Base-by-base conservation (phyloP, 495 filamentous ascomycete genomes). In the Xylaria nigripes region DNA sequence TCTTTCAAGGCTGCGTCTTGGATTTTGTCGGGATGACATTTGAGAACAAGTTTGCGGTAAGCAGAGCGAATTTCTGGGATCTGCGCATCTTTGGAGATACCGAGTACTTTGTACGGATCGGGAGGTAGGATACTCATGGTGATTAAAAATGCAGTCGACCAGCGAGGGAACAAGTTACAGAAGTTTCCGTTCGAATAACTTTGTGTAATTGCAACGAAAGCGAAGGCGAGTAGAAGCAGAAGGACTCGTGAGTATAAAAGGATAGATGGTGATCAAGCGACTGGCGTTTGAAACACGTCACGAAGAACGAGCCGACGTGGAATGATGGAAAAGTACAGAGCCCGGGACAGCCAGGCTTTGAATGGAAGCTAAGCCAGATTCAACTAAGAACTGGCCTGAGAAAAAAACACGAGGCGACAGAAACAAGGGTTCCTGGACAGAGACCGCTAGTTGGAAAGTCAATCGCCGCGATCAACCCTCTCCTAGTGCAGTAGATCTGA, bases 1-100 rank as follows among this genome's bases (percentile, higher is more conserved):
- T 69, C 70, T 63, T 75, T 77, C 24, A 84, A 75, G 59, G 84
- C 78, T 56, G 94, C 86, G 42, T 76, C 73, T 61, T 89, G 81
- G 46, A 96, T 81, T 74, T 97, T 97, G 76, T 98, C 93, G 29
- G 93, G 93, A 66, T 98, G 93, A 66, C 84, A 91, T 72, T 89
- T 90, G 52, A 97, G 81, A 49, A 89, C 91, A 22, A 96, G 85
- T 71, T 95, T 97, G 56, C 89, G 86, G 74, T 96, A 86, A 16
- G 89, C 85, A 44, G 78, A 74, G 56, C 89, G 84, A 66, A 98
- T 92, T 54, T 84, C 81, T 22, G 83, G 61, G 19, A 86, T 69
- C 47, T 86, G 78, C 38, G 89, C 89, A 67, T 87, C 81, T 63
- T 83, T 86, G 38, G 84, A 61, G 42, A 98, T 78, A 42, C 89